Percentiles rank a stretch among this genome's conserved stretches.
These are phyloP conservation scores for Mycena latifolia DNA, from an alignment of 768 basidiomycete genomes.

Conservation along the genomic window DNA sequence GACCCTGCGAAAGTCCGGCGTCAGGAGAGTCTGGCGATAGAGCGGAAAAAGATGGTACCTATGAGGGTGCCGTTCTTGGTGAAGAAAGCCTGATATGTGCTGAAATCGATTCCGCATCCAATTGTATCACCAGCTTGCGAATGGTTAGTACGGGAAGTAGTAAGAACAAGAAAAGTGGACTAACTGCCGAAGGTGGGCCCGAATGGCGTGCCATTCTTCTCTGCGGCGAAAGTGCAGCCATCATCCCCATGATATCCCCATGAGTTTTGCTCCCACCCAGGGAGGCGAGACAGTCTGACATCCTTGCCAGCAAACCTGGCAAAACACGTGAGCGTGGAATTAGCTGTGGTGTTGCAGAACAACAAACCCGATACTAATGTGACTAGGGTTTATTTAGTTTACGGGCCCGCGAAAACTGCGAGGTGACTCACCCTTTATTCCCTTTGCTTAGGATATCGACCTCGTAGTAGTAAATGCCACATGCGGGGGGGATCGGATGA, in stretches of 20 bases:
- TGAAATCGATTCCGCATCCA: slow-evolving; percentile 95
- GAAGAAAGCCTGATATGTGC: slow-evolving; percentile 83
- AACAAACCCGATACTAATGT: slow-evolving; percentile 84
- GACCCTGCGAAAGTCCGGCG: slow-evolving; percentile 56
- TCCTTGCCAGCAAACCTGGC: slow-evolving; percentile 75
- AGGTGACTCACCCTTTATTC: slow-evolving; percentile 74
- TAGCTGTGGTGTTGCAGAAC: background rate
- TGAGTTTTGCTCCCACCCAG: slow-evolving; percentile 87
- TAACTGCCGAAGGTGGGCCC: slow-evolving; percentile 86
- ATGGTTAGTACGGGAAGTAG: slow-evolving; percentile 26
- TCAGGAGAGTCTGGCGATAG: slow-evolving; percentile 14
- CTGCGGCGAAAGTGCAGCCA: slow-evolving; percentile 81
- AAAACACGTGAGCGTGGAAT: slow-evolving; percentile 23
- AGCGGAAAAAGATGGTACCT: slow-evolving; percentile 52
- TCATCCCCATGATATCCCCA: slow-evolving; percentile 97
- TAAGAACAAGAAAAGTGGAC: slow-evolving; percentile 40
- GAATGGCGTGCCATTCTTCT: slow-evolving; percentile 78
- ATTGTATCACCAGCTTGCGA: slow-evolving; percentile 83
- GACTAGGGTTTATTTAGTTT: slow-evolving; percentile 55
- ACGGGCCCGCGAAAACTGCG: slow-evolving; percentile 15
- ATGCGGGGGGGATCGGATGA: slow-evolving; percentile 82
- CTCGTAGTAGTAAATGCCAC: slow-evolving; percentile 97
- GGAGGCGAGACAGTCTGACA: slow-evolving; percentile 79
- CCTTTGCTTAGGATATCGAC: slow-evolving; percentile 86
- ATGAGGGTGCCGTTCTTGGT: slow-evolving; percentile 88